These are phyloP conservation scores for Ceratobasidium sp. DNA, from an alignment of 1,284 basidiomycete species.

Conservation along the genomic window DNA sequence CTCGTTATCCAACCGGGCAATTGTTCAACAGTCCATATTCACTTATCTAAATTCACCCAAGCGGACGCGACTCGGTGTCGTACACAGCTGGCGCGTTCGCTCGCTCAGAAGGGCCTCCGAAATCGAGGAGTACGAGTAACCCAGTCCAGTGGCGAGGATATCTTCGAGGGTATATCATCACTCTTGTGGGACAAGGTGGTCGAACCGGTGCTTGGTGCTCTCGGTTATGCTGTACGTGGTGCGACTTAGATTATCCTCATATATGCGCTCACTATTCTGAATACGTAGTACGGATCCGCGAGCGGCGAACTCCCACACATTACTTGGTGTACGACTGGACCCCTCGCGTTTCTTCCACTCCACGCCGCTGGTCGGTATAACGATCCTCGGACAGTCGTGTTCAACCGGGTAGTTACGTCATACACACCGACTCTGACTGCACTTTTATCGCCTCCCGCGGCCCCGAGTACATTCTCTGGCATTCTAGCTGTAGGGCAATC, in stretches of 20 bases:
- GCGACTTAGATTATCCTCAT: not conserved
- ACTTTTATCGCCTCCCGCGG: no score
- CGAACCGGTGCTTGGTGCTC: slow-evolving; percentile 32
- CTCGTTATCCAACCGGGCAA: no score
- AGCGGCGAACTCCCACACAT: slow-evolving; percentile 12
- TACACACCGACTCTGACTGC: slow-evolving; percentile 17
- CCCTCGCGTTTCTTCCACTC: slow-evolving; percentile 12
- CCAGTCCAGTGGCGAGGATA: not conserved
- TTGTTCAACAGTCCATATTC: slow-evolving; percentile 22
- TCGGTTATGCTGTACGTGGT: not conserved
- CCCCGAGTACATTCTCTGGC: no score
- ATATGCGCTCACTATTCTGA: not conserved
- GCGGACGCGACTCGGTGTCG: no score
- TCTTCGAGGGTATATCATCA: not conserved
- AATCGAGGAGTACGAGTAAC: slow-evolving; percentile 13
- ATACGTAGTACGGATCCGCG: not conserved
- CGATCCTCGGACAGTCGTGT: not conserved
- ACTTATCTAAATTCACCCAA: no score
- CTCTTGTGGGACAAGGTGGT: slow-evolving; percentile 37
- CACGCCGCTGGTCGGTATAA: slow-evolving; percentile 21
- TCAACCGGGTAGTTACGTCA: slow-evolving; percentile 11
- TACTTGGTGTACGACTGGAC: slow-evolving; percentile 29
- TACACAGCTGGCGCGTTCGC: not conserved
- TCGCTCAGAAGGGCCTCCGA: not conserved
- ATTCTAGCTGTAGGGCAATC: no score